Evolutionary conservation across 352 stramenopile species (phyloP).

Genomic region (Pythium folliculosum): DNA sequence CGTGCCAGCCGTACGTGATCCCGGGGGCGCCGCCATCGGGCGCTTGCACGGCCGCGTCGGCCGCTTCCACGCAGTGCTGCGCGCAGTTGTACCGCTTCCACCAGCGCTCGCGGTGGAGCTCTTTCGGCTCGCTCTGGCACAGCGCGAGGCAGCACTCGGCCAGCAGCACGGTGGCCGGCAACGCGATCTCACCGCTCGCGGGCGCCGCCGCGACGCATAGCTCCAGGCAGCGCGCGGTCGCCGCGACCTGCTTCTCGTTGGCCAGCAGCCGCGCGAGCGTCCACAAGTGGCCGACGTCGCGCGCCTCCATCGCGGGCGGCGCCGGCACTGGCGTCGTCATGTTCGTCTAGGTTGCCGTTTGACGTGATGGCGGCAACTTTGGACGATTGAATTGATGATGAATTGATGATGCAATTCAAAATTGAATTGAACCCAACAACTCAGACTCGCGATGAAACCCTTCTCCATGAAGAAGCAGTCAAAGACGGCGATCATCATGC

Average conservation of each 20-base stretch:
- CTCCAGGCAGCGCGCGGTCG: constrained; percentile 54
- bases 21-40: background rate
- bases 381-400: constrained; percentile 9
- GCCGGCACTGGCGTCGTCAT: background rate
- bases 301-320: background rate
- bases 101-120: constrained; percentile 52
- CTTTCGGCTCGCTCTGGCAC: constrained; percentile 42
- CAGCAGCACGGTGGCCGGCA: constrained; percentile 40
- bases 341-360: constrained; percentile 1
- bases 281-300: constrained; percentile 51
- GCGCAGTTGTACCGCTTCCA: constrained; percentile 47
- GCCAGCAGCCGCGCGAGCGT: constrained; percentile 50
- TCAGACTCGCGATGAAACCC: background rate
- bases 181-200: background rate
- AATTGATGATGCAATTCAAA: constrained; percentile 24
- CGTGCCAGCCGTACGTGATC: constrained; percentile 41
- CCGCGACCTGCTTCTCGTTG: constrained; percentile 39
- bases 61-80: constrained; percentile 42
- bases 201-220: constrained; percentile 24
- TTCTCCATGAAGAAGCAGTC: constrained; percentile 17
- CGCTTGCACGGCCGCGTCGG: constrained; percentile 30
- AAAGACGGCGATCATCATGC: background rate
- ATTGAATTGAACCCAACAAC: constrained; percentile 19
- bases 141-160: constrained; percentile 59
- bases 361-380: background rate